Percentiles rank a stretch among this genome's conserved stretches.
Conservation (phyloP, 108 stramenopile genomes). For the Pseudonitzschia pungens region DNA sequence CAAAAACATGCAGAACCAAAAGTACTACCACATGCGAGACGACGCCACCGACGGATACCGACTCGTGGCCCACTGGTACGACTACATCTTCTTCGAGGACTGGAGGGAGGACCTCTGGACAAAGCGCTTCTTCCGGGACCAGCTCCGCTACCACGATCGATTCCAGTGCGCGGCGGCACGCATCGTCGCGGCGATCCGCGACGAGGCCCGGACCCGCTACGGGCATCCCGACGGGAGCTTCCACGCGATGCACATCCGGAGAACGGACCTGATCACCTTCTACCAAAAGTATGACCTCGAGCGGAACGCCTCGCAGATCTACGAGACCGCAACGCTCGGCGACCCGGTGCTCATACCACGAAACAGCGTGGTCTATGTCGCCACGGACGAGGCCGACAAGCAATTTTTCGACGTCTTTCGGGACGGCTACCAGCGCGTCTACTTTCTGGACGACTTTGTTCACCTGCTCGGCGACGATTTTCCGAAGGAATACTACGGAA, state of each 20-base stretch:
- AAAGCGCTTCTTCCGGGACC: slow-evolving; percentile 87
- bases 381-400: slow-evolving; percentile 63
- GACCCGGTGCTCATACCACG: slow-evolving; percentile 19
- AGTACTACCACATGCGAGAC: slow-evolving; percentile 71
- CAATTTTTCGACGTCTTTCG: slow-evolving; percentile 32
- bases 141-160: slow-evolving; percentile 79
- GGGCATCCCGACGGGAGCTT: slow-evolving; percentile 48
- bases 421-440: slow-evolving; percentile 44
- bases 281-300: slow-evolving; percentile 30
- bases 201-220: slow-evolving; percentile 22
- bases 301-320: slow-evolving; percentile 56
- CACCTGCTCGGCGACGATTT: slow-evolving; percentile 13
- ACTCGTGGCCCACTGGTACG: slow-evolving; percentile 84
- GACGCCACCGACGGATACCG: slow-evolving; percentile 37
- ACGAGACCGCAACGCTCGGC: slow-evolving; percentile 19
- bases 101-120: slow-evolving; percentile 75
- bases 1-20: slow-evolving; percentile 56
- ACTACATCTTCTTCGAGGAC: slow-evolving; percentile 85
- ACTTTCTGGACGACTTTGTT: slow-evolving; percentile 44
- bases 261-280: slow-evolving; percentile 52
- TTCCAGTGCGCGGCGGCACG: slow-evolving; percentile 83
- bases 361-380: slow-evolving; percentile 42
- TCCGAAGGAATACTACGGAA: slow-evolving; percentile 52
- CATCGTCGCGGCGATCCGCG: not conserved
- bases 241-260: slow-evolving; percentile 77